Evolutionary conservation across 768 basidiomycete species (phyloP).

Genomic region (Hydnum rufescens): DNA sequence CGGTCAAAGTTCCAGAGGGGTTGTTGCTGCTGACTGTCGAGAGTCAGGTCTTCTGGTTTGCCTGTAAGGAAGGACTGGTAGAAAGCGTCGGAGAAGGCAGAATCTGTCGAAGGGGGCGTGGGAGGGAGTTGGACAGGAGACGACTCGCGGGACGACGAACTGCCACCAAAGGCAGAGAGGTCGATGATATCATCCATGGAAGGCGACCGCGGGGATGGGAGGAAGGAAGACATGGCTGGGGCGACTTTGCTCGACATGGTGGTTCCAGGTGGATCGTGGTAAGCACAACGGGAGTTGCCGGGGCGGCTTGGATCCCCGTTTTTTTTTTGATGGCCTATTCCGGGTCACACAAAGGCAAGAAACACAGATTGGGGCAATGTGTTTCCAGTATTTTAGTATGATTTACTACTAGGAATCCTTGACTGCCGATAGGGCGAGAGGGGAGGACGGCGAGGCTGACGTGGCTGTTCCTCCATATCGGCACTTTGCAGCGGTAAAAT

Average conservation of each 20-base stretch:
- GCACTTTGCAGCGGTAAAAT: too few relatives aligned
- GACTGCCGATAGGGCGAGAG: too few relatives aligned
- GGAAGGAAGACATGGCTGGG: slow-evolving; percentile 12
- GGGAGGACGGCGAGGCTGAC: too few relatives aligned
- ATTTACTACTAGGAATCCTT: too few relatives aligned
- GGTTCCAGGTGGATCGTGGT: background rate
- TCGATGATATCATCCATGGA: slow-evolving; percentile 8
- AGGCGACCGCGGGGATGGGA: background rate
- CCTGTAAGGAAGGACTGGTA: slow-evolving; percentile 18
- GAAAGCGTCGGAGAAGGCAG: slow-evolving; percentile 25
- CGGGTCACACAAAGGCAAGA: background rate
- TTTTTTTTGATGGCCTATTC: too few relatives aligned
- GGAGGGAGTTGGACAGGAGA: slow-evolving; percentile 17
- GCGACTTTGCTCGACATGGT: slow-evolving; percentile 3
- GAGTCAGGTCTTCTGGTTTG: slow-evolving; percentile 6
- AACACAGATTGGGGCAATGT: background rate
- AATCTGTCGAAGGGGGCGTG: slow-evolving; percentile 14
- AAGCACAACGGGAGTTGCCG: background rate
- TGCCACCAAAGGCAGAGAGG: slow-evolving; percentile 16
- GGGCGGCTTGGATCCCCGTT: too few relatives aligned
- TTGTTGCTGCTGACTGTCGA: background rate
- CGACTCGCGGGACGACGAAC: slow-evolving; percentile 25
- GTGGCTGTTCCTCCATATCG: too few relatives aligned
- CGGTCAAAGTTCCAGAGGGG: background rate
- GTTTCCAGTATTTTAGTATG: too few relatives aligned